These are phyloP conservation scores for Trypanosoma lewisi DNA, from an alignment of 208 protist genomes.

Conservation along the genomic window DNA sequence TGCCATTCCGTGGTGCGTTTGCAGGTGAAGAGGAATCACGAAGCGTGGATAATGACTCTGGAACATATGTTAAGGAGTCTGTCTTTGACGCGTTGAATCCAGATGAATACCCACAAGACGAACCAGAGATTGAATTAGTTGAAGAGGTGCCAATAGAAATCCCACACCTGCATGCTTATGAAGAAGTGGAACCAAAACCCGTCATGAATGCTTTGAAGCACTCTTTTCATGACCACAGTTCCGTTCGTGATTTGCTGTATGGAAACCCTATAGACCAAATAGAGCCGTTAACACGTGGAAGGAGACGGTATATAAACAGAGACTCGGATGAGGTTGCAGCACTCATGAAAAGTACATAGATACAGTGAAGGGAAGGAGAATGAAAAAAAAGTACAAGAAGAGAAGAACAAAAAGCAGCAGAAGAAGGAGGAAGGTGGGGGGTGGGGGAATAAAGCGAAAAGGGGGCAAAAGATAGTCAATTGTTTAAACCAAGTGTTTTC, in stretches of 20 bases:
- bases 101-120: slow-evolving; percentile 15
- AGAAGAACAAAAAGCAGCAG: neutral
- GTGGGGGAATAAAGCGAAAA: no score
- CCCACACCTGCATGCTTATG: slow-evolving; percentile 14
- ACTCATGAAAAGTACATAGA: slow-evolving; percentile 25
- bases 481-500: no score
- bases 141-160: slow-evolving; percentile 32
- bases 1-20: slow-evolving; percentile 7
- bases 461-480: no score
- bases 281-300: slow-evolving; percentile 16
- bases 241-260: slow-evolving; percentile 77
- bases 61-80: slow-evolving; percentile 25
- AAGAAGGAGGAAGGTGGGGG: no score
- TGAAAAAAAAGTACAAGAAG: neutral
- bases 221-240: slow-evolving; percentile 48
- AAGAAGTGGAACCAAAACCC: slow-evolving; percentile 29
- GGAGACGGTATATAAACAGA: slow-evolving; percentile 23
- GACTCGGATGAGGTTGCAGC: slow-evolving; percentile 22
- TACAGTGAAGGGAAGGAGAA: neutral
- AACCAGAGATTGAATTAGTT: slow-evolving; percentile 58
- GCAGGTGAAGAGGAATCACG: neutral
- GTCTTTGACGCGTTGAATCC: slow-evolving; percentile 19
- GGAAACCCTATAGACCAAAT: neutral
- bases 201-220: slow-evolving; percentile 29
- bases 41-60: slow-evolving; percentile 2